phyloP scores from a whole-genome alignment of 257 asterid genomes.

The Solanum peruvianum region DNA sequence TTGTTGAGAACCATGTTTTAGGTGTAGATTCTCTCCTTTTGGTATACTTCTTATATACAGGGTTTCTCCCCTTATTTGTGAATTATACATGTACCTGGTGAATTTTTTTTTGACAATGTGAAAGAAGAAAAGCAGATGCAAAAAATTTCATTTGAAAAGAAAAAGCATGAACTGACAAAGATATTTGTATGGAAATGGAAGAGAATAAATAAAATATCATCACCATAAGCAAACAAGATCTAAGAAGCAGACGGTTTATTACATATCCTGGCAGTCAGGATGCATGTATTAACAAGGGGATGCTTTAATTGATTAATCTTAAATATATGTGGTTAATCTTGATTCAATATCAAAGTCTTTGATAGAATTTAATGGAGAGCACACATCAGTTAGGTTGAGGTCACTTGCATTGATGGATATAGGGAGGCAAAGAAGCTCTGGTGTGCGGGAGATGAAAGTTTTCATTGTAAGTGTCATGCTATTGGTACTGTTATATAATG shows the following conservation, averaged over 20 bases:
- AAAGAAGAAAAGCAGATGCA: not conserved
- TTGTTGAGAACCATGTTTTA: not conserved
- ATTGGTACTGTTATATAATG: not conserved
- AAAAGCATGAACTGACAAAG: not conserved
- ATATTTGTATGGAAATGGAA: not conserved
- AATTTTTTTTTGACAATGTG: not conserved
- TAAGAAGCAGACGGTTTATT: not conserved
- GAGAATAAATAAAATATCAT: not conserved
- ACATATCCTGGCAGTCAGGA: not conserved
- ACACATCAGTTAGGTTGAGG: not conserved
- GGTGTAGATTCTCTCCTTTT: not conserved
- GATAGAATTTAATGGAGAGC: not conserved
- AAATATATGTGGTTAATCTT: not conserved
- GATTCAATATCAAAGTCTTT: not conserved
- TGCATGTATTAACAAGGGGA: not conserved
- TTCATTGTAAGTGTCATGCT: not conserved
- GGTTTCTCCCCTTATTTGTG: not conserved
- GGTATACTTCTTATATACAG: not conserved
- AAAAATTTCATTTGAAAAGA: not conserved
- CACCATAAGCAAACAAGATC: not conserved
- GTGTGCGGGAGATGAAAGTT: not conserved
- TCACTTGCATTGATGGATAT: not conserved
- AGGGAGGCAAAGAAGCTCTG: not conserved
- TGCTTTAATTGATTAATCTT: not conserved
- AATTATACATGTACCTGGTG: not conserved